These are phyloP conservation scores for Microdochium bolleyi DNA, from an alignment of 2,329 filamentous ascomycete genomes.

Conservation along the genomic window DNA sequence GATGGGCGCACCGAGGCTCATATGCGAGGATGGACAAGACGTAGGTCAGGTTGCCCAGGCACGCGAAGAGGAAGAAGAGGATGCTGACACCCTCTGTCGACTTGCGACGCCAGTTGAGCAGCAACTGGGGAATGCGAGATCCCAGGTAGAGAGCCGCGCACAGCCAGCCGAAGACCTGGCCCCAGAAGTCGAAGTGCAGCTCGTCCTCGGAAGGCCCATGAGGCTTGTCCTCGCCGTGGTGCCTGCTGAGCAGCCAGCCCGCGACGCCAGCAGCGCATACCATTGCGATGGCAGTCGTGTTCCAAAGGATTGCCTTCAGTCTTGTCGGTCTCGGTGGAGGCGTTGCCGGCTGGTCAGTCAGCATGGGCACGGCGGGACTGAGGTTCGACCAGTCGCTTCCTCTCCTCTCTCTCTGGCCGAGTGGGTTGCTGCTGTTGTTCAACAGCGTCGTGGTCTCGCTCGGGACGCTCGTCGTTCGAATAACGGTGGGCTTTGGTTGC, in stretches of 20 bases:
- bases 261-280: constrained; percentile 76
- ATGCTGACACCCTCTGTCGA: constrained; percentile 89
- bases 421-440: constrained; percentile 31
- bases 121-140: constrained; percentile 79
- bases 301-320: constrained; percentile 60
- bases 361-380: constrained; percentile 76
- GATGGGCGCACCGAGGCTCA: constrained; percentile 58
- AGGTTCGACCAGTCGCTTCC: constrained; percentile 53
- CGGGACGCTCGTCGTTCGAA: constrained; percentile 25
- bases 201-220: constrained; percentile 31
- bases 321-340: constrained; percentile 38
- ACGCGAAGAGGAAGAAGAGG: constrained; percentile 95
- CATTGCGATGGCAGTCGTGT: constrained; percentile 66
- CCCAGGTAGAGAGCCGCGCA: constrained; percentile 86
- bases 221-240: constrained; percentile 27
- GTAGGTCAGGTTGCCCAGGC: constrained; percentile 89
- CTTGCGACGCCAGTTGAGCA: constrained; percentile 88
- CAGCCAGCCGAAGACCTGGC: constrained; percentile 89
- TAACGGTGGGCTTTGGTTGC: constrained; percentile 29
- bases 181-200: constrained; percentile 64
- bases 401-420: constrained; percentile 35
- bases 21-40: constrained; percentile 89
- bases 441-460: constrained; percentile 47
- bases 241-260: constrained; percentile 72
- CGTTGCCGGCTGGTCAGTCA: constrained; percentile 36